Evolutionary conservation across 176 grass and related monocot genomes (phyloP).

Genomic region (Urochloa ruziziensis): DNA sequence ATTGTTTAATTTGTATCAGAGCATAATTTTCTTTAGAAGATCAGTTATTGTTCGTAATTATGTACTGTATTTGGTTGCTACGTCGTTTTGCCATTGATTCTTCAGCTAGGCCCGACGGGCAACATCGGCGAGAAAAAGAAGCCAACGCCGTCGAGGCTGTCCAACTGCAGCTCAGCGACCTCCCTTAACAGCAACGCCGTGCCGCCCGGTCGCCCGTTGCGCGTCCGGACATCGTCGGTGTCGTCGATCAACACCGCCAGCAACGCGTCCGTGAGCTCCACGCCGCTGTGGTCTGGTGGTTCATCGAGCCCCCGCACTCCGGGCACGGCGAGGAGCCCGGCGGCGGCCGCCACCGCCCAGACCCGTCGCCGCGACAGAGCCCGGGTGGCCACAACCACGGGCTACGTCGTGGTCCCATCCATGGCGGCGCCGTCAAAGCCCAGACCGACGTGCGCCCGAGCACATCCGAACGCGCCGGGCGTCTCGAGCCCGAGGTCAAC

Average conservation of each 20-base stretch:
- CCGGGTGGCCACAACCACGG: not conserved
- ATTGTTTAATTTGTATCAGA: not conserved
- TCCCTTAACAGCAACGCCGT: not conserved
- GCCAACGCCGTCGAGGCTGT: slow-evolving; percentile 5
- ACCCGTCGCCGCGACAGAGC: not conserved
- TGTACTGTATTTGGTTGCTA: no score
- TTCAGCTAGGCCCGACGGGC: slow-evolving; percentile 3
- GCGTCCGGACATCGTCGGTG: not conserved
- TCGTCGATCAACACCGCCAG: slow-evolving; percentile 8
- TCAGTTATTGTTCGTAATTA: no score
- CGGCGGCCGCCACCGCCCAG: not conserved
- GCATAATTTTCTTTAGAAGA: not conserved
- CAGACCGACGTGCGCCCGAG: not conserved
- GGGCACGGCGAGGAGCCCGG: not conserved
- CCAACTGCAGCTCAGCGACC: slow-evolving; percentile 3
- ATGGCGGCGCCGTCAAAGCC: not conserved
- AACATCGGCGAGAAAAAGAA: not conserved
- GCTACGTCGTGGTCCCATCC: not conserved
- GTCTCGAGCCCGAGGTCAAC: slow-evolving; percentile 11
- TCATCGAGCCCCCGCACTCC: slow-evolving; percentile 24
- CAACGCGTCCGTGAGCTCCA: not conserved
- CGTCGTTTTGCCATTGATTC: not conserved
- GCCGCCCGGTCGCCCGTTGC: not conserved
- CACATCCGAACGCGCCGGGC: not conserved
- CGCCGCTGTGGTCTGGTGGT: not conserved